phyloP scores from a whole-genome alignment of 768 basidiomycete genomes.

The Cantharellus anzutake region DNA sequence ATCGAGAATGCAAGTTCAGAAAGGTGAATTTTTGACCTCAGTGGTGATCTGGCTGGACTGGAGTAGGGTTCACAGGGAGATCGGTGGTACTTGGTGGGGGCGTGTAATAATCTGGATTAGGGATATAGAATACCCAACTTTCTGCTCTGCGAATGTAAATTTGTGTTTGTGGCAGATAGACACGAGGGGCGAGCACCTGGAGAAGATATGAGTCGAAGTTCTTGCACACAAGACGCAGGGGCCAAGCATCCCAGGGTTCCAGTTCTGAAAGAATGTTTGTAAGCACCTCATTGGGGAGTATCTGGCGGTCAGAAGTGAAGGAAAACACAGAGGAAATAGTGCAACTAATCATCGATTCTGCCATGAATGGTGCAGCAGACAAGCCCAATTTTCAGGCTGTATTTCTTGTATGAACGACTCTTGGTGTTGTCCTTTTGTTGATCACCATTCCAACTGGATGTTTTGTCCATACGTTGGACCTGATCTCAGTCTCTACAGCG shows the following conservation, averaged over 20 bases:
- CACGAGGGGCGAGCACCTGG: background rate
- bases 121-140: background rate
- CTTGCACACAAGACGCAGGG: background rate
- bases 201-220: background rate
- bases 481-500: too few species aligned
- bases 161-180: background rate
- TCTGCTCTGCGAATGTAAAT: background rate
- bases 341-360: background rate
- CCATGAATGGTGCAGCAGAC: too few species aligned
- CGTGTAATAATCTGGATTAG: background rate
- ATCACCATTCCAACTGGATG: too few species aligned
- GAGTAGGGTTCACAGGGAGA: background rate
- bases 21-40: background rate
- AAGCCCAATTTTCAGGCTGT: too few species aligned
- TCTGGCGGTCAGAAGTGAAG: background rate
- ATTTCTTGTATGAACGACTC: too few species aligned
- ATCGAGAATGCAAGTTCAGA: background rate
- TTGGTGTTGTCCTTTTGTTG: too few species aligned
- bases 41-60: background rate
- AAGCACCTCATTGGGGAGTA: background rate
- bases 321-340: background rate
- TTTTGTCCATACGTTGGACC: too few species aligned
- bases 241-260: background rate
- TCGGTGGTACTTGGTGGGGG: background rate
- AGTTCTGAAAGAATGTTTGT: background rate